phyloP scores from a whole-genome alignment of 768 basidiomycete genomes.

The Cubamyces sp. region DNA sequence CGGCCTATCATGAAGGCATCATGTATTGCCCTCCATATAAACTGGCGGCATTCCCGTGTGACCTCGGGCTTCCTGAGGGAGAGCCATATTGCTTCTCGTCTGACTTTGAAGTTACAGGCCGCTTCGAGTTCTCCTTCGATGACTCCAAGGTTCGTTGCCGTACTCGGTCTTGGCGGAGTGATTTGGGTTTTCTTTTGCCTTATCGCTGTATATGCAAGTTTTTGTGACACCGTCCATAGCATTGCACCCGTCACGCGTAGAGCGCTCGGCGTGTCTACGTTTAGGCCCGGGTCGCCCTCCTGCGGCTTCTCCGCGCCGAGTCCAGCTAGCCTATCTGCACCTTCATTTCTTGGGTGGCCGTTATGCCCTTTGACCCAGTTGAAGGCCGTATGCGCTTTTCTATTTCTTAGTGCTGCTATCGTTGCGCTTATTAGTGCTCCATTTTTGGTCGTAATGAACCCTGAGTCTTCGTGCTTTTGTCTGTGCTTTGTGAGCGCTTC shows the following conservation, averaged over 20 bases:
- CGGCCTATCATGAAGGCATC: slow-evolving; percentile 4
- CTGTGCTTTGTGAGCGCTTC: slow-evolving; percentile 21
- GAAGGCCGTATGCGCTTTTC: slow-evolving; percentile 6
- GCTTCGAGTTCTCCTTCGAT: not conserved
- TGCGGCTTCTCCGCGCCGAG: not conserved
- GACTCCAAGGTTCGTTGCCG: not conserved
- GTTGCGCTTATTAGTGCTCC: not conserved
- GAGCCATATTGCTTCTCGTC: not conserved
- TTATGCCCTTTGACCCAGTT: slow-evolving; percentile 11
- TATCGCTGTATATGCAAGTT: slow-evolving; percentile 3
- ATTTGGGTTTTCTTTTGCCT: not conserved
- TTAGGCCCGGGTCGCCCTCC: no score
- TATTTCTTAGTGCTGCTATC: not conserved
- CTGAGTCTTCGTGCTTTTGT: slow-evolving; percentile 31
- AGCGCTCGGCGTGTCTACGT: not conserved
- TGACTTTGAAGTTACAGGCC: not conserved
- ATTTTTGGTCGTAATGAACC: slow-evolving; percentile 32
- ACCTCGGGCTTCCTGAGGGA: not conserved
- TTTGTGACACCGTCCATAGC: not conserved
- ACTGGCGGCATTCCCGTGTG: not conserved
- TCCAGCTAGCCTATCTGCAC: slow-evolving; percentile 1
- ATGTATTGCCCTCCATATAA: slow-evolving; percentile 5
- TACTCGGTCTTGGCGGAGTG: not conserved
- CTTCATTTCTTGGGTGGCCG: slow-evolving; percentile 5
- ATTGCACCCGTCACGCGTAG: not conserved